A percentile compares a stretch with the other conserved stretches of the same genome.
phyloP scores from a whole-genome alignment of 2,329 filamentous ascomycete species.

The Exserohilum turcica region DNA sequence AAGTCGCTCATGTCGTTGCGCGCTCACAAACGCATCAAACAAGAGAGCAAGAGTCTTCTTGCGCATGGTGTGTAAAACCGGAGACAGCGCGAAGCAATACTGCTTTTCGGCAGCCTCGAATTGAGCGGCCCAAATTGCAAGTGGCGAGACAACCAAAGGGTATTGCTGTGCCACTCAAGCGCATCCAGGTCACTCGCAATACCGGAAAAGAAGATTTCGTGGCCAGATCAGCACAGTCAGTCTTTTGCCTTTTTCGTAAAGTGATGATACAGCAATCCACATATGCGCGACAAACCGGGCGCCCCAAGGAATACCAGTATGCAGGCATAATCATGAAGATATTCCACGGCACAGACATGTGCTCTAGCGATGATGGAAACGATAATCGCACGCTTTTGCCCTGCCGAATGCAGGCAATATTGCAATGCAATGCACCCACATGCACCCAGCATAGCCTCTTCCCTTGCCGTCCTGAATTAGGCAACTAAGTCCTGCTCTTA shows the following conservation, averaged over 20 bases:
- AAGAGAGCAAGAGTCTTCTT: constrained; percentile 9
- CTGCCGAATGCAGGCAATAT: constrained; percentile 12
- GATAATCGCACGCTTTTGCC: constrained; percentile 4
- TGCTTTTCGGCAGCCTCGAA: neutral
- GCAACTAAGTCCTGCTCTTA: neutral
- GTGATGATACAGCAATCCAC: constrained; percentile 12
- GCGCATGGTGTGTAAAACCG: constrained; percentile 3
- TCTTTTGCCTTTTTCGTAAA: constrained; percentile 8
- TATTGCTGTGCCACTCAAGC: neutral
- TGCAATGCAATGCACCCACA: constrained; percentile 4
- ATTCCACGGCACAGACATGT: neutral
- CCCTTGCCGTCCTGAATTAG: neutral
- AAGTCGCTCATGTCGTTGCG: constrained; percentile 12
- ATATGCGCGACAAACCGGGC: constrained; percentile 9
- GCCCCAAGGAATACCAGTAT: neutral
- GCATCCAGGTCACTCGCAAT: neutral
- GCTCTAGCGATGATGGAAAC: neutral
- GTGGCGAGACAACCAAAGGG: constrained; percentile 10
- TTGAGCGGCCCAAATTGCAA: constrained; percentile 1
- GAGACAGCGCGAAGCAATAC: neutral
- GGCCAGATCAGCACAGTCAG: neutral
- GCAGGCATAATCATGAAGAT: neutral
- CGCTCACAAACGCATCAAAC: constrained; percentile 10
- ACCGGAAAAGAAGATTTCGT: neutral
- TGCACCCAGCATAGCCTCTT: neutral